A percentile compares a stretch with the other conserved stretches of the same genome.
Evolutionary conservation across 768 basidiomycete genomes (phyloP).

Genomic region (Punctularia strigosozonata): DNA sequence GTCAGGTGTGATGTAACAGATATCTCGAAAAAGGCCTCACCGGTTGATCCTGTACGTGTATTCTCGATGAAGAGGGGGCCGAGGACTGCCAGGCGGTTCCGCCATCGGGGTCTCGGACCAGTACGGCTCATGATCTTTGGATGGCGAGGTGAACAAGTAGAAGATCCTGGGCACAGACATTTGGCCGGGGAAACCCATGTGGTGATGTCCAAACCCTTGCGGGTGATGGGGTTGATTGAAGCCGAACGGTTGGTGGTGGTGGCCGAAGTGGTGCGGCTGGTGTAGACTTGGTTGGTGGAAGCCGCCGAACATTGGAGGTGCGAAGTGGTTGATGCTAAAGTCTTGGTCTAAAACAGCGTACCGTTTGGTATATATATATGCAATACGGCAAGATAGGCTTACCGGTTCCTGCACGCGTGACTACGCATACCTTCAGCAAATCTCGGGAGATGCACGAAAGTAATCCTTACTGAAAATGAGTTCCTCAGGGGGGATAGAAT

Average conservation of each 20-base stretch:
- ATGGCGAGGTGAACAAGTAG: constrained; percentile 30
- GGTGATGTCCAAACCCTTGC: constrained; percentile 6
- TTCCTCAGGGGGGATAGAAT: constrained; percentile 27
- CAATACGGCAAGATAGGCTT: no score
- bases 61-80: constrained; percentile 12
- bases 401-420: constrained; percentile 7
- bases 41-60: constrained; percentile 17
- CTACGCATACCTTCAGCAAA: neutral
- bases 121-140: constrained; percentile 21
- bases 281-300: constrained; percentile 4
- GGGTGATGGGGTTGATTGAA: no score
- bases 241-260: constrained; percentile 8
- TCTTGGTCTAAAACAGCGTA: constrained; percentile 14
- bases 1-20: neutral
- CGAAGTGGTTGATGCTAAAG: constrained; percentile 6
- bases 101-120: constrained; percentile 26
- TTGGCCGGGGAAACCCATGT: constrained; percentile 9
- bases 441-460: neutral
- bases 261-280: constrained; percentile 9
- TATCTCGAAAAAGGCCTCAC: constrained; percentile 13
- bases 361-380: no score
- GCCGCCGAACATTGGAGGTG: constrained; percentile 2
- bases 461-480: constrained; percentile 30
- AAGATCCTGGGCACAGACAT: constrained; percentile 24
- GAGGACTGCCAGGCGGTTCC: constrained; percentile 7